phyloP scores from a whole-genome alignment of 23 red algal genomes.

The Gracilaria gracilis region DNA sequence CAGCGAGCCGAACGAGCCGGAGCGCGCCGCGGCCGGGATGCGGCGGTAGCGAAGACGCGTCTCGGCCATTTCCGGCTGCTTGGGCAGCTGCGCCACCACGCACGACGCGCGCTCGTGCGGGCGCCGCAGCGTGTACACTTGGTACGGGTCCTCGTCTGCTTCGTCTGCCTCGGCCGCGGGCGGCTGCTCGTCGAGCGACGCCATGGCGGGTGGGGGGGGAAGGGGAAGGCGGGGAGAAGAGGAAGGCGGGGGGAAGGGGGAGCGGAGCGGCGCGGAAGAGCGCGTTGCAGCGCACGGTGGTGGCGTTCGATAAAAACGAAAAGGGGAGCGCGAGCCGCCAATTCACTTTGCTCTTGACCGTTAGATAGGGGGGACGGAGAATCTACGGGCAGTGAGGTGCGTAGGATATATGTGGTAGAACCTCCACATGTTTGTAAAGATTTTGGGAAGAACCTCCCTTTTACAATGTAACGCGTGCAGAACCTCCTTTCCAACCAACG shows the following conservation, averaged over 20 bases:
- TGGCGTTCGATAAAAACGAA: not conserved
- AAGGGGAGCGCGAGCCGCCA: slow-evolving; percentile 36
- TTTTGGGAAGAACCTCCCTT: too few relatives aligned
- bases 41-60: slow-evolving; percentile 63
- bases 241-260: not conserved
- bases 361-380: not conserved
- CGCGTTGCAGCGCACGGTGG: not conserved
- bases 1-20: slow-evolving; percentile 54
- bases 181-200: slow-evolving; percentile 5
- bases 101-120: slow-evolving; percentile 53
- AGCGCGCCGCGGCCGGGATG: slow-evolving; percentile 40
- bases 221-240: not conserved
- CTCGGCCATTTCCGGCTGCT: slow-evolving; percentile 67
- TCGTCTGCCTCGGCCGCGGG: too few relatives aligned
- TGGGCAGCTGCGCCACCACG: slow-evolving; percentile 57
- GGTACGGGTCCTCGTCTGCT: slow-evolving; percentile 57
- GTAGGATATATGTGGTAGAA: too few relatives aligned
- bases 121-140: slow-evolving; percentile 54
- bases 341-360: not conserved
- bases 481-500: too few relatives aligned
- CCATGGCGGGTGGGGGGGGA: not conserved
- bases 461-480: too few relatives aligned
- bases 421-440: too few relatives aligned
- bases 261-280: not conserved
- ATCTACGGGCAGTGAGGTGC: too few relatives aligned